Base-by-base conservation (phyloP, 805 yeast genomes). In the Geotrichum ghanense region DNA sequence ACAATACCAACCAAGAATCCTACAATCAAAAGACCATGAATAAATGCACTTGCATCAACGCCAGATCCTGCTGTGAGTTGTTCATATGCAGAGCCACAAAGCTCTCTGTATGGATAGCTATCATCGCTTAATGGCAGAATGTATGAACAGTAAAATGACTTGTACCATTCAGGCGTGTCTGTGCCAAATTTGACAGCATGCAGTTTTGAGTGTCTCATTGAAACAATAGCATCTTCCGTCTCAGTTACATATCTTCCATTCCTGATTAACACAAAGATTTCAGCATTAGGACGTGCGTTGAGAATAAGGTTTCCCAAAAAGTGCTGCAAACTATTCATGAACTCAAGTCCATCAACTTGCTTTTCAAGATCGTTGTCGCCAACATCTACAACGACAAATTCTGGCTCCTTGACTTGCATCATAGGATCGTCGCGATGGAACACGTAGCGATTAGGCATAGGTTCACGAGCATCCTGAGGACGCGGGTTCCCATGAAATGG, bases 311-410 rank as follows among this genome's bases (percentile, higher is more conserved):
- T 14, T 17, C 46, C 49, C n/a, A 47, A 41, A 16, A 44, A 45
- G 22, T 35, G 39, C 37, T 47, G 45, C 17, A 47, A 26, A 16
- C 41, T 40, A 14, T 21, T 39, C 34, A 42, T 41, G 20, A 26
- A 47, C 2, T 47, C 42, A 21, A 17, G 39, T 17, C 22, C 44
- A 14, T 45, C 43, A 23, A 47, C 41, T 24, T 40, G 24, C 21
- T 45, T 44, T 37, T 45, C 21, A 35, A 47, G 27, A 43, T 47
- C 49, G 34, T 26, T 39, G 24, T 37, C 43, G 2, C 49, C 49
- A 24, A 47, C 39, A 20, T 47, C 49, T 21, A 47, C 44, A 21
- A 47, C 43, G 3, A 47, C 14, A n/a, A 47, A 47, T 35, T 44
- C 44, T 23, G 49, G 49, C 23, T 47, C 44, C 27, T 39, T 39